Base-by-base conservation (phyloP, 768 basidiomycete species). In the Lentinula raphanica region DNA sequence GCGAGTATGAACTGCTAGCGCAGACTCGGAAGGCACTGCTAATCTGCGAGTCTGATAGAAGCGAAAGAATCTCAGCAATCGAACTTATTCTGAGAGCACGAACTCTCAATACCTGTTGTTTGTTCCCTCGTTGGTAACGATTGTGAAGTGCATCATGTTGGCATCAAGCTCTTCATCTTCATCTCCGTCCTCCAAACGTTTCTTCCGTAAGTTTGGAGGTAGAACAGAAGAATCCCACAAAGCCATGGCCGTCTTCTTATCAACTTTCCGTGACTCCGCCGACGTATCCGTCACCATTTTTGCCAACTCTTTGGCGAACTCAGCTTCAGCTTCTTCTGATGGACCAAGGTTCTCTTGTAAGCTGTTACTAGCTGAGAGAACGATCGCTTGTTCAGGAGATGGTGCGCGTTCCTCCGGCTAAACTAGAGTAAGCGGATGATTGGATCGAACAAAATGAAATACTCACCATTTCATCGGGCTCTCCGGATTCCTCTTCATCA, bases 231-330 rank as follows among this genome's bases (percentile, higher is more conserved):
- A 88, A 66, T 98, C 94, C 88, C 93, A 96, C 59, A 95, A 80
- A 0, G 88, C 88, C 19, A 87, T 79, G 0, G 90, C 92, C 1
- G 90, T 87, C 71, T 89, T 92, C 72, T 91, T 89, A 67, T 97
- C 94, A 21, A 94, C 85, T 66, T 89, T 92, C 63, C 92, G 79
- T 3, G 88, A 82, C 63, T 97, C 93, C 0, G 82, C 73, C 17
- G 92, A 90, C 15, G 84, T 87, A 64, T 96, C 93, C 0, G 91
- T 93, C 49, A 98, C 86, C 75, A 99, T 86, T 74, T 91, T 98
- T 2, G 96, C 94, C 19, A 99, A 81, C 69, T 98, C 97, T 69
- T 93, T 93, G 8, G 88, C 91, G 66, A 99, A 99, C 32, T 95
- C 96, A 2, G 86, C 90, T 48, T 96, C 91, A 19, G 90, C 93